Percentiles rank a stretch among this genome's conserved stretches.
phyloP scores from a whole-genome alignment of 352 stramenopile genomes.

The Phytopythium litorale region DNA sequence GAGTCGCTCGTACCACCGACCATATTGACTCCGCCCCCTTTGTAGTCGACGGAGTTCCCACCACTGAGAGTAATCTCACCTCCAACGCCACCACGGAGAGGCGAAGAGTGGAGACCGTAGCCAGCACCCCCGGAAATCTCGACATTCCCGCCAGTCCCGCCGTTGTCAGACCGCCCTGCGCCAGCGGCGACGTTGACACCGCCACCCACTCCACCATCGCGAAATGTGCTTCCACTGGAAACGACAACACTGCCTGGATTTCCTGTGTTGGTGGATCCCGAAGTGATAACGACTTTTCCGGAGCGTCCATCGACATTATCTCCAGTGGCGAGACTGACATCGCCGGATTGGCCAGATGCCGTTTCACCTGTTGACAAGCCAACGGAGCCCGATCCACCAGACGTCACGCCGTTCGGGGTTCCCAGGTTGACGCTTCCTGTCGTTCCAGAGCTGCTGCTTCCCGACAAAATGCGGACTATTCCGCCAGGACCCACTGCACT shows the following conservation, averaged over 20 bases:
- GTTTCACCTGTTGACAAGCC: slow-evolving; percentile 26
- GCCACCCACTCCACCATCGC: slow-evolving; percentile 25
- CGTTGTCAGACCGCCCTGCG: slow-evolving; percentile 40
- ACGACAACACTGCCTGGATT: slow-evolving; percentile 28
- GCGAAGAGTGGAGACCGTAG: slow-evolving; percentile 27
- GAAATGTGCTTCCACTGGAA: slow-evolving; percentile 27
- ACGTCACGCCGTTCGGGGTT: slow-evolving; percentile 12
- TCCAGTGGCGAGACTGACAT: slow-evolving; percentile 22
- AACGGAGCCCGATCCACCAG: slow-evolving; percentile 23
- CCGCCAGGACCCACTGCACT: slow-evolving; percentile 36
- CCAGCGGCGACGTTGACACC: slow-evolving; percentile 34
- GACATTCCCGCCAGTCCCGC: slow-evolving; percentile 40
- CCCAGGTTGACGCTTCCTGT: slow-evolving; percentile 24
- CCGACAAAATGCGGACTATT: slow-evolving; percentile 27
- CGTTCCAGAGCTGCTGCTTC: slow-evolving; percentile 24
- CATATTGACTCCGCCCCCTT: slow-evolving; percentile 29
- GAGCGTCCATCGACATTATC: slow-evolving; percentile 14
- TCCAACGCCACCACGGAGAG: slow-evolving; percentile 23
- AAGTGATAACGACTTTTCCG: slow-evolving; percentile 25
- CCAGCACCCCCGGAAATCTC: slow-evolving; percentile 31
- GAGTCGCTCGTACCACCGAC: slow-evolving; percentile 33
- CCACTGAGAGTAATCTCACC: slow-evolving; percentile 27
- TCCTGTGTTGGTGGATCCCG: slow-evolving; percentile 26
- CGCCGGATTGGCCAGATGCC: slow-evolving; percentile 17
- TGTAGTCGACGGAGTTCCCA: slow-evolving; percentile 35